Base-by-base conservation (phyloP, 106 monocot species). In the Dioscorea dumetorum region DNA sequence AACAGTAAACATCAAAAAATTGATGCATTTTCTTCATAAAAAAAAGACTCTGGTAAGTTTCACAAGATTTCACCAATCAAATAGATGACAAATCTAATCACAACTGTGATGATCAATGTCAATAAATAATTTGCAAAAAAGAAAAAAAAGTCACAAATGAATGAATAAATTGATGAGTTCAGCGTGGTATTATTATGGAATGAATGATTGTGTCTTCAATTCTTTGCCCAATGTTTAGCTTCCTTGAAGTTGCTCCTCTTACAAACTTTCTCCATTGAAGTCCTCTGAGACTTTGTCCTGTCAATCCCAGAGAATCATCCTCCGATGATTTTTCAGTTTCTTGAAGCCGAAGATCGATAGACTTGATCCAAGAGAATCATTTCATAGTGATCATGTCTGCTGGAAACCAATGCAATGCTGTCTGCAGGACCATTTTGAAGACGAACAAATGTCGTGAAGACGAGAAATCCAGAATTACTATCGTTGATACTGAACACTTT, bases 361-460 rank as follows among this genome's bases (percentile, higher is more conserved):
- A 83, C 12, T 74, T 31, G 2, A 64, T 52, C 16, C 79, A 84
- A 84, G 18, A 79, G 70, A 8, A 81, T 7, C 8, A 84, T 69
- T 66, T 79, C 65, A 31, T 16, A 15, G 2, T 60, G 57, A 51
- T 61, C 22, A 33, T 68, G 53, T 58, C 18, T 57, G 32, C 18
- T 23, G 5, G 60, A 79, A 12, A 79, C 66, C 69, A 79, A 50
- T 60, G 84, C 80, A 18, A 77, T 74, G 24, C 77, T 77, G 70
- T 84, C 80, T 32, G 72, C 64, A 34, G 79, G 80, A 5, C 84
- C 84, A 68, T 77, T 84, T 49, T 74, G 77, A 12, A 84, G 80
- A 15, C 61, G 24, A 3, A 73, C 50, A 64, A 57, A 74, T 12
- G 66, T 58, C 14, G 77, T 80, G 66, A 77, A 71, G 33, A 80